Conservation (phyloP, 192 early-diverging fungal species). For the Fimicolochytrium jonesii region DNA sequence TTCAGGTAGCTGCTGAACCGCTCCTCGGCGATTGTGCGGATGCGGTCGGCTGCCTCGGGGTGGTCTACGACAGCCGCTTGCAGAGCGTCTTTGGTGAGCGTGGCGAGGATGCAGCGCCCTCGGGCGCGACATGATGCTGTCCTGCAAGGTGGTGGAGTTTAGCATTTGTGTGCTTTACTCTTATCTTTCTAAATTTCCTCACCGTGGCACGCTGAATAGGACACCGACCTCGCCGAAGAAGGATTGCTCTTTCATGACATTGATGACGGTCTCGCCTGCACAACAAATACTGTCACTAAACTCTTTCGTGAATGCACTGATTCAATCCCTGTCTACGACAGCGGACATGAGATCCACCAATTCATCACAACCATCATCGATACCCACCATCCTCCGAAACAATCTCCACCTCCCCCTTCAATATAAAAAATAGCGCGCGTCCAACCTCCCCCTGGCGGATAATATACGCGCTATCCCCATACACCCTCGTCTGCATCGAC, state of each 20-base stretch:
- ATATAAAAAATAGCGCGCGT: constrained; percentile 52
- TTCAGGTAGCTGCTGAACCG: constrained; percentile 48
- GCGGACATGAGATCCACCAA: neutral
- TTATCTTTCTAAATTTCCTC: too few species aligned
- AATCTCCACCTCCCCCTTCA: constrained; percentile 47
- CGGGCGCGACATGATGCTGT: constrained; percentile 50
- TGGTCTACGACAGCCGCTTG: constrained; percentile 32
- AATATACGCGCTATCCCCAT: constrained; percentile 40
- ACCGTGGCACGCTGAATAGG: constrained; percentile 63
- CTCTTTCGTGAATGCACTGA: neutral
- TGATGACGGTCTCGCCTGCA: constrained; percentile 44
- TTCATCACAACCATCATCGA: too few species aligned
- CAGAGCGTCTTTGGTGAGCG: constrained; percentile 48
- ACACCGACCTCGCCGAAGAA: constrained; percentile 83
- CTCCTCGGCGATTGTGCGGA: constrained; percentile 47
- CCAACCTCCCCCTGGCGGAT: constrained; percentile 58
- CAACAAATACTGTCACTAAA: constrained; percentile 1
- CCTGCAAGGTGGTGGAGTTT: too few species aligned
- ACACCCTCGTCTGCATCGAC: constrained; percentile 47
- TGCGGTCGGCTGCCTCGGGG: constrained; percentile 40
- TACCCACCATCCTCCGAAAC: constrained; percentile 58
- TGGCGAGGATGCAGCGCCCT: constrained; percentile 46
- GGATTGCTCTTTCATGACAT: constrained; percentile 57
- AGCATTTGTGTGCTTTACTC: too few species aligned
- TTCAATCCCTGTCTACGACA: neutral